Percentiles rank a stretch among this genome's conserved stretches.
These are phyloP conservation scores for Ophiostoma sp. DNA, from an alignment of 2,329 filamentous ascomycete species.

Conservation along the genomic window DNA sequence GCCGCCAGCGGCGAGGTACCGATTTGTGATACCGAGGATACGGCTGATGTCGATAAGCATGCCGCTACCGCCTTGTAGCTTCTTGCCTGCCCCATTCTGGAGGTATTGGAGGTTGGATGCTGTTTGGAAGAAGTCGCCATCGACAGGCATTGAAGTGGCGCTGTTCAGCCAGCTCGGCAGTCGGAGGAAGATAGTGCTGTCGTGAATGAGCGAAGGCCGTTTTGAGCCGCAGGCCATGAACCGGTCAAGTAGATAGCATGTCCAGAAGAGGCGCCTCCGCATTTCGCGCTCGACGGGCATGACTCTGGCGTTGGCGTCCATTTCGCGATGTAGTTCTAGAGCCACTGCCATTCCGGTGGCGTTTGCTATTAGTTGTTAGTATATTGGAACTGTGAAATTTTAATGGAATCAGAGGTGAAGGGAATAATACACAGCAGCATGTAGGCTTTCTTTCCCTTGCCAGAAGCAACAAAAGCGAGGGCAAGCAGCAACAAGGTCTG, in stretches of 20 bases:
- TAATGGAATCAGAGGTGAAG: not conserved
- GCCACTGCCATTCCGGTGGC: conserved; percentile 82
- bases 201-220: conserved; percentile 74
- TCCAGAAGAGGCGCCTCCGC: conserved; percentile 81
- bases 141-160: conserved; percentile 60
- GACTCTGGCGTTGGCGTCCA: conserved; percentile 62
- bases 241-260: conserved; percentile 83
- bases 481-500: conserved; percentile 75
- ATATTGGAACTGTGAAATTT: not conserved
- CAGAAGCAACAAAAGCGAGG: conserved; percentile 72
- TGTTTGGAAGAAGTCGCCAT: conserved; percentile 79
- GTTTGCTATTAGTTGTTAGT: conserved; percentile 56
- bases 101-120: conserved; percentile 75
- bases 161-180: conserved; percentile 72
- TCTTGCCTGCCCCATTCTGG: conserved; percentile 63
- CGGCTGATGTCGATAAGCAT: conserved; percentile 84
- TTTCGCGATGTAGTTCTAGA: conserved; percentile 76
- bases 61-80: conserved; percentile 71
- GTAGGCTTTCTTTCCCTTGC: conserved; percentile 80
- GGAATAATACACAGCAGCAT: conserved; percentile 74
- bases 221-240: conserved; percentile 80
- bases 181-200: conserved; percentile 72
- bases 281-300: conserved; percentile 71
- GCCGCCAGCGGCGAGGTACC: conserved; percentile 79
- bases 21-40: conserved; percentile 79